Percentiles rank a stretch among this genome's conserved stretches.
phyloP scores from a whole-genome alignment of 2,329 filamentous ascomycete species.

The Colletotrichum liriopes region DNA sequence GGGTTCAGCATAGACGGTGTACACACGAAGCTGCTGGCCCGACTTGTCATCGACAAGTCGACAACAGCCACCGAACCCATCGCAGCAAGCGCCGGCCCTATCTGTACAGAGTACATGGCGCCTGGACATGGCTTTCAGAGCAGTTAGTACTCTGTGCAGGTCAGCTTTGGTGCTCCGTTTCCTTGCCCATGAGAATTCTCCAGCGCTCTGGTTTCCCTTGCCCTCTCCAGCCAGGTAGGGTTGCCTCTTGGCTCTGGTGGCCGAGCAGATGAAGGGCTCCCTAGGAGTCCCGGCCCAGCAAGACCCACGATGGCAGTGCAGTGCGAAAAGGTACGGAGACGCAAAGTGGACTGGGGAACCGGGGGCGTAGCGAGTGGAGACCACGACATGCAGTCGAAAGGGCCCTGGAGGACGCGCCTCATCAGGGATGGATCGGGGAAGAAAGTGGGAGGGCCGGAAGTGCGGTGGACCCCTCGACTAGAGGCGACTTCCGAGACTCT shows the following conservation, averaged over 20 bases:
- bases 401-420: conserved; percentile 13
- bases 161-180: too few species aligned
- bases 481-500: conserved; percentile 33
- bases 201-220: not conserved
- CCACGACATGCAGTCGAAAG: conserved; percentile 6
- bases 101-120: too few species aligned
- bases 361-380: conserved; percentile 7
- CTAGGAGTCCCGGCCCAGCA: conserved; percentile 22
- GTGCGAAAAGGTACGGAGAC: conserved; percentile 16
- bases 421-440: conserved; percentile 34
- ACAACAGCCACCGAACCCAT: not conserved
- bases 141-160: not conserved
- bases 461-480: conserved; percentile 5
- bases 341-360: conserved; percentile 10
- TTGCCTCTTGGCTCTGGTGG: conserved; percentile 7
- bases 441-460: conserved; percentile 26
- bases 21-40: not conserved
- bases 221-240: not conserved
- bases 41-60: not conserved
- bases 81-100: not conserved
- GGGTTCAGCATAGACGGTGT: not conserved
- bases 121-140: not conserved
- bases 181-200: not conserved
- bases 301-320: conserved; percentile 39
- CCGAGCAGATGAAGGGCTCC: conserved; percentile 22